phyloP scores from a whole-genome alignment of 208 protist genomes.

The Crithidia mellificae region DNA sequence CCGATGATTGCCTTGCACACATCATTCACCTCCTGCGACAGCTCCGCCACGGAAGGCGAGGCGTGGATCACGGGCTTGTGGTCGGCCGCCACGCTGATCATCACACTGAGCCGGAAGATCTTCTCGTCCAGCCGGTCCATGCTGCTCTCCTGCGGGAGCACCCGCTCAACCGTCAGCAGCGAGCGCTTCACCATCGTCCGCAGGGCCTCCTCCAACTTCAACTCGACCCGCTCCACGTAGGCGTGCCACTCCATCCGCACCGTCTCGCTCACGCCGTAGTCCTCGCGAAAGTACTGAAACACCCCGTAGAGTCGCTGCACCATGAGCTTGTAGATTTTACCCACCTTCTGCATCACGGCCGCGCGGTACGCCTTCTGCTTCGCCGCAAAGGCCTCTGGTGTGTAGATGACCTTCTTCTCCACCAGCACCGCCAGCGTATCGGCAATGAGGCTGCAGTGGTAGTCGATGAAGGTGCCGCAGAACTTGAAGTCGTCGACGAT shows the following conservation, averaged over 20 bases:
- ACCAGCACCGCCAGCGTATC: conserved; percentile 94
- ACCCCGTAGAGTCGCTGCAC: conserved; percentile 75
- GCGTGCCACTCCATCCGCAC: conserved; percentile 92
- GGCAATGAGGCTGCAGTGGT: conserved; percentile 89
- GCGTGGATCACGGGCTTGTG: conserved; percentile 89
- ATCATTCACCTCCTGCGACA: conserved; percentile 91
- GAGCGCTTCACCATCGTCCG: conserved; percentile 95
- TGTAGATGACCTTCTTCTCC: conserved; percentile 94
- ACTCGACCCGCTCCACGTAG: conserved; percentile 93
- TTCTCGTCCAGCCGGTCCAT: conserved; percentile 87
- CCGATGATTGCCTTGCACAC: conserved; percentile 92
- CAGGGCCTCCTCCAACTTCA: conserved; percentile 94
- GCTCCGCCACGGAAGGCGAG: conserved; percentile 85
- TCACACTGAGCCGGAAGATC: conserved; percentile 95
- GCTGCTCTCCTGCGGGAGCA: conserved; percentile 91
- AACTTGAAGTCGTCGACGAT: conserved; percentile 96
- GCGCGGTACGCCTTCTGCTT: conserved; percentile 85
- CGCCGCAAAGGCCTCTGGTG: conserved; percentile 81
- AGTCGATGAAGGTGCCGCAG: conserved; percentile 81
- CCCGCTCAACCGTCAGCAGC: conserved; percentile 86
- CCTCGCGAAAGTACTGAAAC: conserved; percentile 93
- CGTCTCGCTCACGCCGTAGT: conserved; percentile 72
- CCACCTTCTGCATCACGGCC: conserved; percentile 74
- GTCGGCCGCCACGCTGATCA: conserved; percentile 82
- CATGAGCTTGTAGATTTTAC: conserved; percentile 82